Evolutionary conservation across 2,329 filamentous ascomycete species (phyloP), one percentile per base, ranked within the genome.

Genomic region (Aphanocladium album): DNA sequence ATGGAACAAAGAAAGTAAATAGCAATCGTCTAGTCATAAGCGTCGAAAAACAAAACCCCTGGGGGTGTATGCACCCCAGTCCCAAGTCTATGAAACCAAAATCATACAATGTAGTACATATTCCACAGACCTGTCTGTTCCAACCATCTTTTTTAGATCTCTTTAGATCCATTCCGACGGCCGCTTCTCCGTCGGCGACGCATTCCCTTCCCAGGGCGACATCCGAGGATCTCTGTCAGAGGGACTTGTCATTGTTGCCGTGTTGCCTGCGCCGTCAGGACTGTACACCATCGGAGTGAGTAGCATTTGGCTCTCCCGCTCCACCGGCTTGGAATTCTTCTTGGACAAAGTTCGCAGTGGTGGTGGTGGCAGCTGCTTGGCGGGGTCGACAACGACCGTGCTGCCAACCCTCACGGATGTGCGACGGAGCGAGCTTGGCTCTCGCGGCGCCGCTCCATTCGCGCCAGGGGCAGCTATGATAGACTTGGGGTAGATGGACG

Each of bases 261-360:
- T 39, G 64, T 57, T 16, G 19, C 62, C 51, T 53, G 57, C 21
- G 33, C 50, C 21, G 2, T 74, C 69, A 0, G 80, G 79, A 60
- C 73, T 77, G 68, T 86, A 86, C 5, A 85, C 80, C 1, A 77
- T 74, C 2, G 83, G 79, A 61, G 77, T 83, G 2, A 85, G 73
- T 1, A 75, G 79, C 23, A 73, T 70, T 33, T 74, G 66, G 14
- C 71, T 69, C 3, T 72, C 68, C 4, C 67, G 64, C 37, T 61
- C 64, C 14, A 56, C 62, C 45, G 66, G 63, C 14, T 67, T 60
- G 11, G 39, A 16, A 4, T 60, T 33, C 33, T 49, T 49, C 25
- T 50, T 55, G 21, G 23, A 30, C 6, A 9, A 9, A 11, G 47
- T 35, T 30, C 47, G 51, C 41, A 56, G 51, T n/a, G 58, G 58